Percentiles rank a stretch among this genome's conserved stretches.
Conservation (phyloP, 148 eudicot genomes). For the Oxyria digyna region DNA sequence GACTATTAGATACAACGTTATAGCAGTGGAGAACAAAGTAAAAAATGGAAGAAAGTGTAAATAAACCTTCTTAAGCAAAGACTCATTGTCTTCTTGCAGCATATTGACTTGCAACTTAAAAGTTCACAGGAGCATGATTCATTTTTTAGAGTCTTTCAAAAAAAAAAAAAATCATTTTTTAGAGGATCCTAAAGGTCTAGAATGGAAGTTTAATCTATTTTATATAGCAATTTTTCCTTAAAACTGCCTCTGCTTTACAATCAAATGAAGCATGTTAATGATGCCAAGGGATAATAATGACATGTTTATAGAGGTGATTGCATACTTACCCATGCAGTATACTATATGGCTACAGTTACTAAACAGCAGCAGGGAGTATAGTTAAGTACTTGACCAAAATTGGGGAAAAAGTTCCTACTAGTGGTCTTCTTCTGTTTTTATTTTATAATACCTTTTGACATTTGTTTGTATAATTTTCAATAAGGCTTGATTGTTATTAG, state of each 20-base stretch:
- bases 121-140: too few relatives aligned
- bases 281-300: neutral
- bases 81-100: too few relatives aligned
- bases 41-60: too few relatives aligned
- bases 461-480: too few relatives aligned
- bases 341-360: neutral
- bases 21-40: too few relatives aligned
- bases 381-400: neutral
- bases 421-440: neutral
- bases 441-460: neutral
- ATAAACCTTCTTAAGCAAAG: too few relatives aligned
- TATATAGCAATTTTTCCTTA: neutral
- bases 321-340: neutral
- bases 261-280: neutral
- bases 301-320: neutral
- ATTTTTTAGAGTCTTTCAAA: too few relatives aligned
- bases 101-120: too few relatives aligned
- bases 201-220: neutral
- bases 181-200: too few relatives aligned
- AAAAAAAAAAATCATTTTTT: too few relatives aligned
- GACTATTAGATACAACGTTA: too few relatives aligned
- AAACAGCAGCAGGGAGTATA: neutral
- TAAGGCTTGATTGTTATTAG: neutral
- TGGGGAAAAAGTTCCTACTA: neutral
- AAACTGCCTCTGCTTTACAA: neutral